These are phyloP conservation scores for Benincasa hispida DNA, from an alignment of 306 rosid genomes.

Conservation along the genomic window DNA sequence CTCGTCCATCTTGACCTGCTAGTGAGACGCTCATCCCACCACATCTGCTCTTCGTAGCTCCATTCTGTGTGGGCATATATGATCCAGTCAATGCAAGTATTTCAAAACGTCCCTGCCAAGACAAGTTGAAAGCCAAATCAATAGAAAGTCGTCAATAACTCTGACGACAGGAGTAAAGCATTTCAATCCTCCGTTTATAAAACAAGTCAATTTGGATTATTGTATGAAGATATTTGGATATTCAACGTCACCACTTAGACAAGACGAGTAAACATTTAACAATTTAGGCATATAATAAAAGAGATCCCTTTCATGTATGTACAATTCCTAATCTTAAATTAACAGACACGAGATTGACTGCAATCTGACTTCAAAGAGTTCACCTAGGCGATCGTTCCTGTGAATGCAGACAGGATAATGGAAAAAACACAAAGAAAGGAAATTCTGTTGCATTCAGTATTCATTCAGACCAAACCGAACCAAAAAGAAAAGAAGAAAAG, in stretches of 20 bases:
- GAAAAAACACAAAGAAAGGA: too few species aligned
- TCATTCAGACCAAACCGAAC: neutral
- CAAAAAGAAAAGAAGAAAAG: too few species aligned
- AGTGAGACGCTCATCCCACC: conserved; percentile 14
- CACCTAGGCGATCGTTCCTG: neutral
- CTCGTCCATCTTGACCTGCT: conserved; percentile 15
- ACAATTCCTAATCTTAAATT: too few species aligned
- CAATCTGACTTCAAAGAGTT: neutral
- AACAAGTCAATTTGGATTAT: neutral
- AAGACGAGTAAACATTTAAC: neutral
- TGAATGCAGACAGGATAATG: too few species aligned
- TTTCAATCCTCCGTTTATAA: neutral
- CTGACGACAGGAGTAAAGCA: too few species aligned
- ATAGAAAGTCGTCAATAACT: neutral
- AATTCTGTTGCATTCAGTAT: neutral
- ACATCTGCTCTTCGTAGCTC: conserved; percentile 11
- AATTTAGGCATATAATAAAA: neutral
- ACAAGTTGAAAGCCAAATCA: neutral
- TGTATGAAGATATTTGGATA: neutral
- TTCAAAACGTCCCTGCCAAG: conserved; percentile 10
- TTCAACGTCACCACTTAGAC: neutral
- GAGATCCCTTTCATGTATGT: too few species aligned
- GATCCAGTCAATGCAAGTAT: conserved; percentile 11
- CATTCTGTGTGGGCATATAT: conserved; percentile 12
- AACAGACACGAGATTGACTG: neutral